Conservation (phyloP, 345 rosid genomes). For the Brassica cretica region DNA sequence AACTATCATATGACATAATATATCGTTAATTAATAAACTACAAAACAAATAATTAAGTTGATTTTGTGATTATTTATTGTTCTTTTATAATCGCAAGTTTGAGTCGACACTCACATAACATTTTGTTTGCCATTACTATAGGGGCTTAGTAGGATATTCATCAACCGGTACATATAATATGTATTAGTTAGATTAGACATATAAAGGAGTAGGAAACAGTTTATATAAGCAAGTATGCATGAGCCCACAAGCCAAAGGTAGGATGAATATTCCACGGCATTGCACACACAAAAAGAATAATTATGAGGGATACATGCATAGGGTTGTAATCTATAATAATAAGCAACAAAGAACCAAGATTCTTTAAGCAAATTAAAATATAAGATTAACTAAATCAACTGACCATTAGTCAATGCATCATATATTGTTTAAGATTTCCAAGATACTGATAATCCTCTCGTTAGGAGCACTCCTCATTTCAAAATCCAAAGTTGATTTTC, state of each 20-base stretch:
- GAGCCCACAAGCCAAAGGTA: conserved; percentile 28
- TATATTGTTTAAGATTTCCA: conserved; percentile 44
- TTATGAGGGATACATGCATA: conserved; percentile 27
- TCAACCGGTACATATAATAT: background rate
- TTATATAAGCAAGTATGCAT: conserved; percentile 22
- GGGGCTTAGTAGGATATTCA: conserved; percentile 1
- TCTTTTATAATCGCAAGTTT: conserved; percentile 3
- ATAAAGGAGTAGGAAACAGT: conserved; percentile 13
- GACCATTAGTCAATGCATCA: background rate
- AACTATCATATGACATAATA: background rate
- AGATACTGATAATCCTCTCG: conserved; percentile 42
- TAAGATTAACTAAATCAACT: conserved; percentile 1
- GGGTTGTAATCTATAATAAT: conserved; percentile 17
- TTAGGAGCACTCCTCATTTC: conserved; percentile 33
- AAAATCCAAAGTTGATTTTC: conserved; percentile 21
- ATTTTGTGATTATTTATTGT: background rate
- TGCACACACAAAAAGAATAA: conserved; percentile 10
- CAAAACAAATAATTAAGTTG: background rate
- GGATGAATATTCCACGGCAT: conserved; percentile 26
- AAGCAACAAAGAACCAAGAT: conserved; percentile 4
- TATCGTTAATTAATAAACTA: background rate
- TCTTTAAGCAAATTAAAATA: background rate
- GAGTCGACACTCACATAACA: conserved; percentile 20
- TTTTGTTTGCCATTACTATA: conserved; percentile 14
- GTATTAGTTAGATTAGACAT: conserved; percentile 3